phyloP scores from a whole-genome alignment of 2,329 filamentous ascomycete species.

The Talaromyces amestolkiae region DNA sequence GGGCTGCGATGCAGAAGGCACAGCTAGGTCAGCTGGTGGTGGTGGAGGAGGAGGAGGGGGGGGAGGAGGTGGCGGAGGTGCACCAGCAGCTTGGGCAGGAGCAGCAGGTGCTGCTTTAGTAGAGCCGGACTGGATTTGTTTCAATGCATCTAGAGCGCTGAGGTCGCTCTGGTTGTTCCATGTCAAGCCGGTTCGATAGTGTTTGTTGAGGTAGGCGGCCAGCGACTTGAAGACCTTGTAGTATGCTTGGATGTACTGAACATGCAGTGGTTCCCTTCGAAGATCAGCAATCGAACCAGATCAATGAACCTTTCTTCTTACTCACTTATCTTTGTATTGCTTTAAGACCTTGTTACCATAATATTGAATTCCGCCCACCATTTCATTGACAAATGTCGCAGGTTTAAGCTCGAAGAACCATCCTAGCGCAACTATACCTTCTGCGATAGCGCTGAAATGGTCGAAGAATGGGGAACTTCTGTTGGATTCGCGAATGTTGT shows the following conservation, averaged over 20 bases:
- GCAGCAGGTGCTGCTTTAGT: conserved; percentile 20
- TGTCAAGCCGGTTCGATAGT: conserved; percentile 72
- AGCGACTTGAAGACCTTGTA: conserved; percentile 86
- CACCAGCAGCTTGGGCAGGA: conserved; percentile 15
- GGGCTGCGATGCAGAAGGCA: conserved; percentile 29
- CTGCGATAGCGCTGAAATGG: conserved; percentile 81
- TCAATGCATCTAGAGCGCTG: conserved; percentile 68
- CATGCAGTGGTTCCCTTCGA: conserved; percentile 69
- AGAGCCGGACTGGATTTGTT: conserved; percentile 51
- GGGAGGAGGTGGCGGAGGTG: conserved; percentile 33
- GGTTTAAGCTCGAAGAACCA: conserved; percentile 89
- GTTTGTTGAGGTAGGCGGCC: conserved; percentile 76
- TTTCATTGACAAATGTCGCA: conserved; percentile 79
- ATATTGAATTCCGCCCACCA: conserved; percentile 80
- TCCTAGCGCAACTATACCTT: conserved; percentile 82
- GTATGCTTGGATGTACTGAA: conserved; percentile 90
- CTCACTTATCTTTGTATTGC: conserved; percentile 78
- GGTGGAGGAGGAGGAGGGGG: conserved; percentile 43
- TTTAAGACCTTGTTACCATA: conserved; percentile 93
- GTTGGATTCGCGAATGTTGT: conserved; percentile 77
- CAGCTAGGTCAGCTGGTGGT: conserved; percentile 51
- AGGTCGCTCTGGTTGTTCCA: conserved; percentile 81
- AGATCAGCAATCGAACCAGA: not conserved
- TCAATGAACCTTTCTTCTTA: not conserved
- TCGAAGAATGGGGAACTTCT: conserved; percentile 71